Evolutionary conservation across 176 grass and related monocot species (phyloP), one percentile per base, ranked within the genome.

Genomic region (Microstegium vimineum): DNA sequence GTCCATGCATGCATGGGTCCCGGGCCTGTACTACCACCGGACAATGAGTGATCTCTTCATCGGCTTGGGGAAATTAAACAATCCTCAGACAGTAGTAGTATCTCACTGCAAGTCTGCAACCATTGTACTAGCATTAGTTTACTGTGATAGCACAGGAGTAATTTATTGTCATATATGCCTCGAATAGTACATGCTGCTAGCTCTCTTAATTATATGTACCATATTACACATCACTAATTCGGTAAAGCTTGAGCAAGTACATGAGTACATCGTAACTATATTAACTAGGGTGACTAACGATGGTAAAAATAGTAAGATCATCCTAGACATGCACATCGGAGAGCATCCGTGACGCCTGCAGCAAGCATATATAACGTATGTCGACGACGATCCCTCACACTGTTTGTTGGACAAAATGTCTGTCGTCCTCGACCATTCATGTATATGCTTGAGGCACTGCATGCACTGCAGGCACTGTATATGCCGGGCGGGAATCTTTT

Each of bases 31-130:
- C n/a, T n/a, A n/a, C n/a, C n/a, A n/a, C 27, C 33, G 9, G 65
- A 82, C 65, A 81, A 76, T 2, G 64, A 62, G 45, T 81, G 71
- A 77, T 65, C 26, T 22, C 49, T 40, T 33, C n/a, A n/a, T n/a
- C 37, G 68, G 45, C 33, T 80, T 52, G 3, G 33, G 73, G 59
- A 73, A 86, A 80, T 66, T 80, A 41, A n/a, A 54, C 65, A 38
- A 54, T 54, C 18, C 22, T 25, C 30, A 25, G 41, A n/a, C 20
- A 57, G n/a, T 25, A 11, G 22, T 25, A 13, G 32, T 81, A 81
- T 81, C 78, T 69, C 78, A 81, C 65, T 81, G 46, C 63, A 79
- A 79, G 10, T 34, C 77, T 79, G 42, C 45, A 40, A 69, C 46
- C 18, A 28, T 40, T 69, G 78, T 81, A 81, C 78, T 57, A 6